Evolutionary conservation across 2,329 filamentous ascomycete species (phyloP), one percentile per base, ranked within the genome.

Genomic region (Diaporthe citri): DNA sequence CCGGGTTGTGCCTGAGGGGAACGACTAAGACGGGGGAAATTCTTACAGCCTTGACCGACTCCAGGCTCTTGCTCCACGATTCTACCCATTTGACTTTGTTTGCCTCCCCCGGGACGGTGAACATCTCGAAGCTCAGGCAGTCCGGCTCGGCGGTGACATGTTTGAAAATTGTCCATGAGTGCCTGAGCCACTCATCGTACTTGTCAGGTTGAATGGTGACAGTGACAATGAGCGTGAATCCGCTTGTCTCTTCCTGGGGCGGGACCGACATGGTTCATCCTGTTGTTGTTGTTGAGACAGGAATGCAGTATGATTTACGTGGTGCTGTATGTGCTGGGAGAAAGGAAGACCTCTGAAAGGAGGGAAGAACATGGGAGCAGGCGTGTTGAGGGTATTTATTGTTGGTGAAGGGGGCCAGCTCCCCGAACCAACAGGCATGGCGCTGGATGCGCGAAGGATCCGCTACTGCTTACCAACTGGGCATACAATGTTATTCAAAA

Each of bases 241-340:
- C 34, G 20, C 10, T 9, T 17, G 56, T 39, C 28, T 22, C 34
- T 59, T 39, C 34, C 56, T 39, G 56, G 12, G 34, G 34, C 9
- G 56, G 56, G 5, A 39, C 28, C 12, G 34, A 39, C 34, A 59
- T 59, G 22, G 7, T 17, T 55, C 4, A 31, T 13, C 36, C 12
- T 13, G 3, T 8, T n/a, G 5, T 13, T 13, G 0, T 36, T 13
- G 20, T 17, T 59, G 12, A 25, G 56, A n/a, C 0, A 13, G 4
- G 2, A 36, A 4, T 7, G 10, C 10, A 25, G 8, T 0, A 4
- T 0, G 22, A 3, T 22, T n/a, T 28, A 1, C 12, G 20, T 10
- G 31, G 36, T 1, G 36, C 12, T 34, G 2, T 1, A 10, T 15
- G 2, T 25, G 12, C 12, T n/a, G 4, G 3, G 4, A n/a, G 22